These are phyloP conservation scores for Colletotrichum sp. DNA, from an alignment of 2,329 filamentous ascomycete species.

Conservation along the genomic window DNA sequence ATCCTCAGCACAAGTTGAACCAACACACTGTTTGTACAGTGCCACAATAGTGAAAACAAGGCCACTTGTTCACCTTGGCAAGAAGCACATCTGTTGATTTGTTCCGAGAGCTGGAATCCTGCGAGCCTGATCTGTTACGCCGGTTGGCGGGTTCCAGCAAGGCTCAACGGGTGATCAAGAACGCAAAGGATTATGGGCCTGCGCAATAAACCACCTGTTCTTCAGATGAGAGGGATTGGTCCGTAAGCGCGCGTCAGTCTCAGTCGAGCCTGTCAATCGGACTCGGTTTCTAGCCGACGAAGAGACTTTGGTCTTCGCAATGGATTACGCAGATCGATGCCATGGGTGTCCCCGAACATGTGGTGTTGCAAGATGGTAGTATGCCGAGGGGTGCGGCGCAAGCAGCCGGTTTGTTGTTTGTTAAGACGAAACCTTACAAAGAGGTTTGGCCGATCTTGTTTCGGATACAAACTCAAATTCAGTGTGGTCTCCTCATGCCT, in stretches of 20 bases:
- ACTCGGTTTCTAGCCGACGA: neutral
- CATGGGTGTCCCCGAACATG: neutral
- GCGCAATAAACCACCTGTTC: neutral
- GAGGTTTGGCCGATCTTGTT: neutral
- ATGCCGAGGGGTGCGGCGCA: neutral
- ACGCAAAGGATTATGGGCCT: neutral
- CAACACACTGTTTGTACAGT: neutral
- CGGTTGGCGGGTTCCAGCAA: neutral
- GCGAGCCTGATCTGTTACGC: too few relatives aligned
- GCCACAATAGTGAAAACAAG: neutral
- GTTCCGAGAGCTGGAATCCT: neutral
- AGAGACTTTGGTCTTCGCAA: neutral
- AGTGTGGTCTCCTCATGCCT: neutral
- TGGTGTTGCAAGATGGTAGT: neutral
- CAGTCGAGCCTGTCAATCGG: neutral
- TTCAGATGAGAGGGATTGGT: neutral
- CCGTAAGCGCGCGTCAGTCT: neutral
- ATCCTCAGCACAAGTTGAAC: neutral
- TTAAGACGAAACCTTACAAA: neutral
- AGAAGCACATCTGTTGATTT: neutral
- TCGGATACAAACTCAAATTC: neutral
- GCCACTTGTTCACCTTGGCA: neutral
- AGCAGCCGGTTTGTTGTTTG: neutral
- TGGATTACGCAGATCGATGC: conserved; percentile 2
- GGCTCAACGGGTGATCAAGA: neutral